A percentile compares a stretch with the other conserved stretches of the same genome.
Conservation (phyloP, 306 rosid species). For the Sicyos baderoa region DNA sequence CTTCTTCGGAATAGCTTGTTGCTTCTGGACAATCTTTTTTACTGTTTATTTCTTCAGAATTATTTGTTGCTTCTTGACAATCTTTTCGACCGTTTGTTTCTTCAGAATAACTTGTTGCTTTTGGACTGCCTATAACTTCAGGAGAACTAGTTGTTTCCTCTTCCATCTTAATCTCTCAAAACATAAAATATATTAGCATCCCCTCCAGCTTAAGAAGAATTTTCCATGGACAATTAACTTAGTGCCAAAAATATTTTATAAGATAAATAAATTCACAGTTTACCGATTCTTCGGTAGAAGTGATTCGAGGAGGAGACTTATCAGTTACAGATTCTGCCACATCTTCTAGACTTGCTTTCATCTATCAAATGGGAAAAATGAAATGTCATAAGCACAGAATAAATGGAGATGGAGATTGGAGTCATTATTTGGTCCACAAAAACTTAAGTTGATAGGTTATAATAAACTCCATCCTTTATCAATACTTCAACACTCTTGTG, state of each 20-base stretch:
- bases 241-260: neutral
- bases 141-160: conserved; percentile 29
- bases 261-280: conserved; percentile 17
- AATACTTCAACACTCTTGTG: neutral
- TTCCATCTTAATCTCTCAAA: conserved; percentile 39
- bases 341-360: conserved; percentile 38
- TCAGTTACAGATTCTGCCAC: conserved; percentile 24
- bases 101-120: conserved; percentile 8
- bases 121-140: conserved; percentile 25
- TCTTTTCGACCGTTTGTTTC: neutral
- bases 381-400: neutral
- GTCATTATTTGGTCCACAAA: neutral
- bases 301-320: conserved; percentile 31
- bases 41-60: neutral
- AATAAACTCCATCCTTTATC: neutral
- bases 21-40: neutral
- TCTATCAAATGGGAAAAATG: conserved; percentile 31
- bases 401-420: neutral
- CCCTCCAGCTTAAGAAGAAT: conserved; percentile 8
- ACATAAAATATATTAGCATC: neutral
- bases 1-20: conserved; percentile 19
- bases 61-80: conserved; percentile 7
- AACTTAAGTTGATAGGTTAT: neutral
- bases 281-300: conserved; percentile 46
- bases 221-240: neutral